Conservation (phyloP, 805 yeast genomes). For the Millerozyma acaciae region DNA sequence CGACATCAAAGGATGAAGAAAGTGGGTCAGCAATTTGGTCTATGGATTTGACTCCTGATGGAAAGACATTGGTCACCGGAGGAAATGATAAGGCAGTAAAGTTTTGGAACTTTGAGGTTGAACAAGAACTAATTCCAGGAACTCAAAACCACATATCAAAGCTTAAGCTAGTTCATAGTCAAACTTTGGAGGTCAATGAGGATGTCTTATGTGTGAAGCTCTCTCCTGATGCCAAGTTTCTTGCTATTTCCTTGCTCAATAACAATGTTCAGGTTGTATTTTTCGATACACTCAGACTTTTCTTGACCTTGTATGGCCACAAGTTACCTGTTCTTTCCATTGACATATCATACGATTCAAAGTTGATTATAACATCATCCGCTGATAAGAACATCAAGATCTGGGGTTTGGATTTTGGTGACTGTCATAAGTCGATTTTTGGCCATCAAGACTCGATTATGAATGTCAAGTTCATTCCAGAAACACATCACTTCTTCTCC, state of each 20-base stretch:
- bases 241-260: slow-evolving; percentile 84
- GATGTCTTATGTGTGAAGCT: slow-evolving; percentile 77
- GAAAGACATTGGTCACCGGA: slow-evolving; percentile 81
- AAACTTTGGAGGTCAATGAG: slow-evolving; percentile 80
- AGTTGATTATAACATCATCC: slow-evolving; percentile 84
- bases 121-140: slow-evolving; percentile 68
- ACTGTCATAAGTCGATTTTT: slow-evolving; percentile 93
- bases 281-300: slow-evolving; percentile 81
- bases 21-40: slow-evolving; percentile 75
- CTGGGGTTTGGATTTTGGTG: slow-evolving; percentile 99
- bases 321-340: slow-evolving; percentile 90
- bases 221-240: slow-evolving; percentile 71
- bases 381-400: slow-evolving; percentile 97
- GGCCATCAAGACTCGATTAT: slow-evolving; percentile 96
- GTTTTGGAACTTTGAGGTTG: slow-evolving; percentile 81
- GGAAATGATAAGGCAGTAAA: slow-evolving; percentile 89
- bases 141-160: slow-evolving; percentile 47
- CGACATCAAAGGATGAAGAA: slow-evolving; percentile 30
- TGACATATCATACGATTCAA: slow-evolving; percentile 87
- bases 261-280: slow-evolving; percentile 95
- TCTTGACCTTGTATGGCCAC: slow-evolving; percentile 88
- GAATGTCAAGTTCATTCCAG: slow-evolving; percentile 80
- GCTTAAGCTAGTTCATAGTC: slow-evolving; percentile 65
- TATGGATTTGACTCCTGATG: slow-evolving; percentile 80
- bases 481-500: slow-evolving; percentile 85